Base-by-base conservation (phyloP, 176 grass and related monocot genomes). In the Aegilops umbellulata region DNA sequence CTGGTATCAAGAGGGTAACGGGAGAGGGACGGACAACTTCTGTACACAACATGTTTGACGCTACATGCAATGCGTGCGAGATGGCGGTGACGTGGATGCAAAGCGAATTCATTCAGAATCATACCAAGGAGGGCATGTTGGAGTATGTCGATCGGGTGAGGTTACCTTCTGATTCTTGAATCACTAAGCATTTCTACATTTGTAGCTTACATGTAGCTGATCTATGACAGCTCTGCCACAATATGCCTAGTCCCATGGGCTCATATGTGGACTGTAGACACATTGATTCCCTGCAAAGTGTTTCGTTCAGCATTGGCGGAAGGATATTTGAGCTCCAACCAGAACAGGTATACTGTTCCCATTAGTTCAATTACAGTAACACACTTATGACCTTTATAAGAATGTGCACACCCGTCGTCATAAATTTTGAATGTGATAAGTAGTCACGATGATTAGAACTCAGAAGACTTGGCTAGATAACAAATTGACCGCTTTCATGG, bases 41-140 rank as follows among this genome's bases (percentile, higher is more conserved):
- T 39, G 77, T 34, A 70, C 65, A 94, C 31, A 87, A 80, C 17
- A 24, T 63, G 62, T 87, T 81, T 15, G 83, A 92, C 19, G 66
- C 88, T 60, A 38, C 78, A 66, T 98, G 94, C 10, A 84, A 84
- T 13, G 88, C 94, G 4, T 98, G 97, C 30, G 92, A 98, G 87
- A 96, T 92, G 93, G 77, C 89, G 73, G 88, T 91, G 49, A 84
- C 78, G 3, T 98, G 96, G 96, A 95, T 94, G 96, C 93, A 92
- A 62, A 94, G 93, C 57, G 84, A 95, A 20, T 64, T 95, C 24
- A 81, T 60, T 68, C 86, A 88, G 75, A 98, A 98, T 84, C 70
- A 80, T 57, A 95, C 90, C 22, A 86, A 88, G 75, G 93, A 95
- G 13, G 78, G 69, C 41, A 90, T 82, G 11, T 15, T 98, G 69